Conservation (phyloP, 352 stramenopile species). For the Pythium inflatum region DNA sequence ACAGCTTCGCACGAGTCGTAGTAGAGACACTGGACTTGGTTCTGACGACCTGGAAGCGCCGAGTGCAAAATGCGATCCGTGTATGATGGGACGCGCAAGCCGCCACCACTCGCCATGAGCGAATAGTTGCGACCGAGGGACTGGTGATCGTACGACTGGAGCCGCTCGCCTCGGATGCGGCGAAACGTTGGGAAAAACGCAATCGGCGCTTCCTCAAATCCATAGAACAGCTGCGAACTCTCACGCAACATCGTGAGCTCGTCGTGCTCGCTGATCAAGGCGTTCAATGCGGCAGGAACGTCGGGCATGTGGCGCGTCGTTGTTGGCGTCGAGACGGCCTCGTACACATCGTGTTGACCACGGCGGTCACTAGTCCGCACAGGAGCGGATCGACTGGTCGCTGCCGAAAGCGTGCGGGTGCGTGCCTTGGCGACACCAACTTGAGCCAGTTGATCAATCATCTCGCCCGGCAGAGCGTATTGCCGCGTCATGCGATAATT, state of each 20-base stretch:
- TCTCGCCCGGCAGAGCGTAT: slow-evolving; percentile 48
- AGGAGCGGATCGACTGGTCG: not conserved
- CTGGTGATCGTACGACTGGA: slow-evolving; percentile 39
- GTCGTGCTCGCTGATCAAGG: slow-evolving; percentile 70
- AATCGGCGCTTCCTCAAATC: slow-evolving; percentile 76
- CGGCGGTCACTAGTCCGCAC: not conserved
- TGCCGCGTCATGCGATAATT: slow-evolving; percentile 86
- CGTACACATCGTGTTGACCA: slow-evolving; percentile 14
- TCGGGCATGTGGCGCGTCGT: slow-evolving; percentile 13
- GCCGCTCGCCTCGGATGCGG: slow-evolving; percentile 56
- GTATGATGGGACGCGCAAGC: slow-evolving; percentile 85
- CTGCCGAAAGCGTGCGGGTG: no score
- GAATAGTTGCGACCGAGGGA: slow-evolving; percentile 69
- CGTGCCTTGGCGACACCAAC: slow-evolving; percentile 23
- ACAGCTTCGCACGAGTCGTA: slow-evolving; percentile 83
- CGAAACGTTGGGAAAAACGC: slow-evolving; percentile 82
- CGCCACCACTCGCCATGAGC: slow-evolving; percentile 55
- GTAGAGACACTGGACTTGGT: slow-evolving; percentile 61
- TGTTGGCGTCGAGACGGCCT: slow-evolving; percentile 21
- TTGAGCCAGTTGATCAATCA: slow-evolving; percentile 46
- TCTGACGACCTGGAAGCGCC: slow-evolving; percentile 61
- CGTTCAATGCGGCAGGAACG: slow-evolving; percentile 28
- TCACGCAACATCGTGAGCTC: slow-evolving; percentile 66
- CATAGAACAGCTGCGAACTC: slow-evolving; percentile 76
- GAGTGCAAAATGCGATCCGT: slow-evolving; percentile 89